Evolutionary conservation across 202 grass and related monocot species (phyloP), one percentile per base, ranked within the genome.

Genomic region (Carex arenaria): DNA sequence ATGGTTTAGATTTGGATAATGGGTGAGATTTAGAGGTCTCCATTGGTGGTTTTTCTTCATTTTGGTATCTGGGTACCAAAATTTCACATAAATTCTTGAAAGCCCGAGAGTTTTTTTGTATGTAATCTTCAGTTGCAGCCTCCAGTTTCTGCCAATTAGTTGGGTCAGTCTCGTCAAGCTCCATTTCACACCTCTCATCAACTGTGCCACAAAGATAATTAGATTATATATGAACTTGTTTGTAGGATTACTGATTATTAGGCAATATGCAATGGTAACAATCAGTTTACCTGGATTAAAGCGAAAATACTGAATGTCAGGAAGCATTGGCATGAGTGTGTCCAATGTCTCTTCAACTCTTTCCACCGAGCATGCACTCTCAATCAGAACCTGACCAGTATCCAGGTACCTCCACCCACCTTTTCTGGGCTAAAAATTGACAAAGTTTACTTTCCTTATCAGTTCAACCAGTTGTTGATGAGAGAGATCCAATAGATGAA

Each of bases 361-460:
- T 72, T 98, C 96, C 59, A 98, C 96, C 64, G 96, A 98, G 80
- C 93, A 95, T 61, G 95, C 47, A 87, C 95, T 98, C 89, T 98
- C 95, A 81, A 98, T 98, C 85, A 98, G 87, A 59, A 98, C 95
- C 85, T 98, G 95, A 34, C 95, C 95, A 47, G 95, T 98, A 77
- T 98, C 95, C 83, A 98, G 70, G 87, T 98, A 98, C 60, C 95
- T 93, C 95, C 95, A 98, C 38, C 95, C 95, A 85, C 95, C 93
- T 93, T 94, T 91, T 57, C 95, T 85, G 86, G 86, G 87, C 95
- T 98, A 88, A 70, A 94, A 62, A 73, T 78, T 42, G 23, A 55
- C 11, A 60, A 40, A 20, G 10, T 4, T 61, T 64, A 52, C 13
- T 55, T 78, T 66, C 13, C 32, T 32, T 56, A 63, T 67, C 55